A percentile compares a stretch with the other conserved stretches of the same genome.
phyloP scores from a whole-genome alignment of 2,329 filamentous ascomycete species.

The Penicillium sp. region DNA sequence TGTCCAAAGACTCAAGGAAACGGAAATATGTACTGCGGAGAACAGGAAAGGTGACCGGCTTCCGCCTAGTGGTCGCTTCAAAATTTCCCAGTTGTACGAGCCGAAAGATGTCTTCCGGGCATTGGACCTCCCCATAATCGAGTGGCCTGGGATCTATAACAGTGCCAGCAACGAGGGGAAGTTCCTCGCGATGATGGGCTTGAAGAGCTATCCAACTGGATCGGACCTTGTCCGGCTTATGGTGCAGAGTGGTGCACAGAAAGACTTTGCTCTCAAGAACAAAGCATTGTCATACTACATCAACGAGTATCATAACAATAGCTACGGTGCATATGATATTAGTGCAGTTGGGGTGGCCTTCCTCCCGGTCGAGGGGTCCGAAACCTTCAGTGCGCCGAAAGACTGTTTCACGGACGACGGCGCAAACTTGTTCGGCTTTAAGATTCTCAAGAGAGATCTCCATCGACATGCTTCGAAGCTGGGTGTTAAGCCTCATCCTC shows the following conservation, averaged over 20 bases:
- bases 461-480: slow-evolving; percentile 79
- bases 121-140: slow-evolving; percentile 71
- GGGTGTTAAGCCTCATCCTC: slow-evolving; percentile 78
- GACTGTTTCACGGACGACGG: slow-evolving; percentile 80
- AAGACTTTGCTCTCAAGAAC: slow-evolving; percentile 57
- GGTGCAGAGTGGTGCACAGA: slow-evolving; percentile 57
- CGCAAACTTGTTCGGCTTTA: slow-evolving; percentile 75
- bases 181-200: slow-evolving; percentile 71
- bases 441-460: slow-evolving; percentile 73
- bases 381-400: slow-evolving; percentile 66
- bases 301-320: slow-evolving; percentile 72
- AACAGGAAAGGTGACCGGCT: slow-evolving; percentile 54
- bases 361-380: slow-evolving; percentile 68
- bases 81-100: slow-evolving; percentile 76
- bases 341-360: slow-evolving; percentile 57
- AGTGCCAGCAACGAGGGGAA: slow-evolving; percentile 67
- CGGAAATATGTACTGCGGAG: slow-evolving; percentile 80
- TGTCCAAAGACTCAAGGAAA: slow-evolving; percentile 71
- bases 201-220: slow-evolving; percentile 69
- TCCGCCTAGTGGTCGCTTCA: slow-evolving; percentile 59
- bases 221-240: slow-evolving; percentile 77
- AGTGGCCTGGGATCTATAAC: slow-evolving; percentile 75
- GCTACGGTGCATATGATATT: slow-evolving; percentile 67
- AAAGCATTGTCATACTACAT: slow-evolving; percentile 80
- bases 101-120: slow-evolving; percentile 68